Evolutionary conservation across 345 rosid species (phyloP).

Genomic region (Eucalyptus camaldulensis): DNA sequence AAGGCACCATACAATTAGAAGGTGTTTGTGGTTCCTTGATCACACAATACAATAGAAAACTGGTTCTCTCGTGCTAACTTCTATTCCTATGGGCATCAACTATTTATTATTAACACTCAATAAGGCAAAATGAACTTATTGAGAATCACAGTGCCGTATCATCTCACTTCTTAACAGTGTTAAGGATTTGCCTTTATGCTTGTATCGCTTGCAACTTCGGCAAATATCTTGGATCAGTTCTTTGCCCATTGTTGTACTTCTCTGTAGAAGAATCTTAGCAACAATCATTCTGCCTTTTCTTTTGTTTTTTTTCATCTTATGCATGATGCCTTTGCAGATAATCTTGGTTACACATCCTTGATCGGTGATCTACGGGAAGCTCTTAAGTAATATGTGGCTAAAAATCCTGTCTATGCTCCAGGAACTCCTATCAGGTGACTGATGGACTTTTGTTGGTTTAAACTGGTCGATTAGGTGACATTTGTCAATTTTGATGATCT

Average conservation of each 20-base stretch:
- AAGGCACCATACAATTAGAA: neutral
- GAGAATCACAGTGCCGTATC: neutral
- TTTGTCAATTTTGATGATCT: neutral
- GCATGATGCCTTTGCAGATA: constrained; percentile 26
- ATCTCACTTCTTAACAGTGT: neutral
- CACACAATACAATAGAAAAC: neutral
- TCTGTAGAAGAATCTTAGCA: neutral
- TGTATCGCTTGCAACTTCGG: neutral
- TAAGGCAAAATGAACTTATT: neutral
- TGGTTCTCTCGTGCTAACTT: neutral
- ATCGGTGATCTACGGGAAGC: constrained; percentile 80
- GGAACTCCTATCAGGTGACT: constrained; percentile 78
- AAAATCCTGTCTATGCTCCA: constrained; percentile 74
- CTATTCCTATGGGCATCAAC: neutral
- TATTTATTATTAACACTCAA: neutral
- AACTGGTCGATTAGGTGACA: constrained; percentile 26
- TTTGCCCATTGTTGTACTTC: neutral
- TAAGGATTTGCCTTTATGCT: neutral
- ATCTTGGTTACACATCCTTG: constrained; percentile 85
- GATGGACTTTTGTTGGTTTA: neutral
- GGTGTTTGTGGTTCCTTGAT: neutral
- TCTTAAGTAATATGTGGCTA: constrained; percentile 64
- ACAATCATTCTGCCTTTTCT: neutral
- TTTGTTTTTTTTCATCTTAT: neutral
- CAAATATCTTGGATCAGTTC: neutral